Percentiles rank a stretch among this genome's conserved stretches.
These are phyloP conservation scores for Pochonia chlamydosporia DNA, from an alignment of 2,329 filamentous ascomycete species.

Conservation along the genomic window DNA sequence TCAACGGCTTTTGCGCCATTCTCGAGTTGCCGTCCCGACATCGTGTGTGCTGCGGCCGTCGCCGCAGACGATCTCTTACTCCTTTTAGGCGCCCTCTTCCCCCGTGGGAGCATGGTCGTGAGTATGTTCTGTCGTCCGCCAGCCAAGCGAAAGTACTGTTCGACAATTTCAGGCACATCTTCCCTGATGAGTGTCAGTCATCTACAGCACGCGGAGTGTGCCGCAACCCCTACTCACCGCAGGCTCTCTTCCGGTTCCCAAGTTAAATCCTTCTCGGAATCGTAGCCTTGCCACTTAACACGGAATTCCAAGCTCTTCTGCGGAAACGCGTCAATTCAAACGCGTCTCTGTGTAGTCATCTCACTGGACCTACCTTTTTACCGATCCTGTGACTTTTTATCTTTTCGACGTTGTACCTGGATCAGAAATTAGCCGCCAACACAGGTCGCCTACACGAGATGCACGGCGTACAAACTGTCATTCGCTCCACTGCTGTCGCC, in stretches of 20 bases:
- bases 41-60: slow-evolving; percentile 30
- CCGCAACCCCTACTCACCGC: slow-evolving; percentile 17
- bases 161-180: slow-evolving; percentile 53
- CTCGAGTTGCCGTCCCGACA: slow-evolving; percentile 39
- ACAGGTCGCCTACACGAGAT: too few relatives aligned
- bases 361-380: slow-evolving; percentile 39
- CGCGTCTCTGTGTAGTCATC: background rate
- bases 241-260: slow-evolving; percentile 73
- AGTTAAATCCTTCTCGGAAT: slow-evolving; percentile 62
- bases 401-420: slow-evolving; percentile 67
- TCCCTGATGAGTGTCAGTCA: slow-evolving; percentile 32
- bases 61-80: slow-evolving; percentile 52
- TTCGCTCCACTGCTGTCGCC: too few relatives aligned
- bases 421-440: too few relatives aligned
- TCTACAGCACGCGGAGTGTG: background rate
- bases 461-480: too few relatives aligned
- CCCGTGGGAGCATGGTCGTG: too few relatives aligned
- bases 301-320: slow-evolving; percentile 54
- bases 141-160: slow-evolving; percentile 56
- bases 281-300: slow-evolving; percentile 78
- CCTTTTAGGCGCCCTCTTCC: slow-evolving; percentile 40
- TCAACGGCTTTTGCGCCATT: slow-evolving; percentile 44
- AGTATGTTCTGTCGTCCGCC: slow-evolving; percentile 58
- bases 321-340: slow-evolving; percentile 3
- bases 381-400: slow-evolving; percentile 62